Percentiles rank a stretch among this genome's conserved stretches.
Conservation (phyloP, 176 grass and related monocot species). For the Carex parvula region DNA sequence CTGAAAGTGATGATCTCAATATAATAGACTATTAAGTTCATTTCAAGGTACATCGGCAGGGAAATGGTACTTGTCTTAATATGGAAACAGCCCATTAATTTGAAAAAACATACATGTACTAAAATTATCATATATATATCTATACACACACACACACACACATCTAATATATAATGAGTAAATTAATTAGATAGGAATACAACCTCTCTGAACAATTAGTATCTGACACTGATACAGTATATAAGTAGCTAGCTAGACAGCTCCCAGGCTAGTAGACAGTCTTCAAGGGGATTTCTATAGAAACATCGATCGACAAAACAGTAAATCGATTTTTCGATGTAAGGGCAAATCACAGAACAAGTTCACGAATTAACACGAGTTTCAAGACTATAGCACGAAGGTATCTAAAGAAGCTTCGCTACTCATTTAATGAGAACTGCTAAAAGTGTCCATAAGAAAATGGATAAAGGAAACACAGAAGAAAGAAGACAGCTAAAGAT, state of each 20-base stretch:
- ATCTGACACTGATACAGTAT: not conserved
- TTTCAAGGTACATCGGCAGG: not conserved
- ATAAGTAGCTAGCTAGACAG: not conserved
- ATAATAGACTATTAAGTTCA: not conserved
- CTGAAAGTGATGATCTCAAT: not conserved
- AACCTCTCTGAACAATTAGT: not conserved
- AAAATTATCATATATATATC: not conserved
- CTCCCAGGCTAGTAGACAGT: not conserved
- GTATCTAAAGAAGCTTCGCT: conserved; percentile 14
- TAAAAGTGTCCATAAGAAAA: not conserved
- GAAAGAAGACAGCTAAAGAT: not conserved
- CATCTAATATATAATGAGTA: not conserved
- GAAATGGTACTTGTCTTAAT: not conserved
- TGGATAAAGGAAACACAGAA: not conserved
- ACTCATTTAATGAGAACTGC: conserved; percentile 19
- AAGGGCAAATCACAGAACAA: not conserved
- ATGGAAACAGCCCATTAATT: not conserved
- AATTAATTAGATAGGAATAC: not conserved
- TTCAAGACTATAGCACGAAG: not conserved
- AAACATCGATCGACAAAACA: not conserved
- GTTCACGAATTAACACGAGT: not conserved
- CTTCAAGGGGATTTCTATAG: not conserved
- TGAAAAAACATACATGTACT: not conserved
- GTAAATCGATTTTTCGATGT: not conserved
- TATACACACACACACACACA: too few species aligned